These are phyloP conservation scores for Diospyros kaki DNA, from an alignment of 148 eudicot genomes.

Conservation along the genomic window DNA sequence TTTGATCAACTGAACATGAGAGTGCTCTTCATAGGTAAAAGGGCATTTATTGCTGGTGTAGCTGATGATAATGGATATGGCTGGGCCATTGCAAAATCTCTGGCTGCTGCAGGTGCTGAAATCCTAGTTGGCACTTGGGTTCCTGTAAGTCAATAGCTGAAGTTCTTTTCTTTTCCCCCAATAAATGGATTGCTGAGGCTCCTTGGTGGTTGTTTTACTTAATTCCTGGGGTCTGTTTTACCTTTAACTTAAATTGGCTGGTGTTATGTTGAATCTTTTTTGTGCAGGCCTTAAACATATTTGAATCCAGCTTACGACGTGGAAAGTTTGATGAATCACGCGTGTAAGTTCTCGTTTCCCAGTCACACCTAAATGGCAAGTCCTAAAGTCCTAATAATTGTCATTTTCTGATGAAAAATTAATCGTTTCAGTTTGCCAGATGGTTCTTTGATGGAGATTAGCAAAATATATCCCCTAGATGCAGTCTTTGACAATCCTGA, in stretches of 20 bases:
- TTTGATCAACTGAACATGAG: neutral
- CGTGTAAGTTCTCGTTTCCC: slow-evolving; percentile 41
- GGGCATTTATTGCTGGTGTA: slow-evolving; percentile 91
- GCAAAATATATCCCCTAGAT: slow-evolving; percentile 84
- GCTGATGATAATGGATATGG: slow-evolving; percentile 99
- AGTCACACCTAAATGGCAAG: neutral
- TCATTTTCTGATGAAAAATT: slow-evolving; percentile 6
- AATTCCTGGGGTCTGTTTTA: neutral
- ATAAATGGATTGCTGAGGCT: too few species aligned
- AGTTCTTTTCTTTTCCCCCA: neutral
- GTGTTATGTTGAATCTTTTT: neutral
- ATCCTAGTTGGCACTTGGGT: slow-evolving; percentile 98
- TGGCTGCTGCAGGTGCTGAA: slow-evolving; percentile 99
- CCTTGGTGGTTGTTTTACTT: slow-evolving; percentile 9
- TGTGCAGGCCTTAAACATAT: slow-evolving; percentile 79
- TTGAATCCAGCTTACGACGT: slow-evolving; percentile 88
- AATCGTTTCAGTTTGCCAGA: slow-evolving; percentile 68
- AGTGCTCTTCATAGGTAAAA: slow-evolving; percentile 52
- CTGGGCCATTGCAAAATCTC: slow-evolving; percentile 95
- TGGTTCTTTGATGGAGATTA: slow-evolving; percentile 92
- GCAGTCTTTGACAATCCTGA: slow-evolving; percentile 85
- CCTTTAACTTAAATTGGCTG: neutral
- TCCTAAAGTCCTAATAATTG: neutral
- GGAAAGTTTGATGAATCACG: slow-evolving; percentile 95
- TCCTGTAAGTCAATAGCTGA: slow-evolving; percentile 56